A percentile compares a stretch with the other conserved stretches of the same genome.
These are phyloP conservation scores for Chloris gayana DNA, from an alignment of 176 grass and related monocot species.

Conservation along the genomic window DNA sequence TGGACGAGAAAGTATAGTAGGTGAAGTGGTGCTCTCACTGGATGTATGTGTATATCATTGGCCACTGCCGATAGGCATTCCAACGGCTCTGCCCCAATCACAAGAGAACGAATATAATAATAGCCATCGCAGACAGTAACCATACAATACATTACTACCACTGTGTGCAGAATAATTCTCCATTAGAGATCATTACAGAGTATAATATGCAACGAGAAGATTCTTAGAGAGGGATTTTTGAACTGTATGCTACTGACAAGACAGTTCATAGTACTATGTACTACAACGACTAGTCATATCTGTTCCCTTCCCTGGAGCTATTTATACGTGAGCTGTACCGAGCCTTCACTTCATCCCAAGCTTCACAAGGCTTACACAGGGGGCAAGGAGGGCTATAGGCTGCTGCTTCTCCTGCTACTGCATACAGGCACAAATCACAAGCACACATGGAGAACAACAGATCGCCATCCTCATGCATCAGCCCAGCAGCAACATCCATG, in stretches of 20 bases:
- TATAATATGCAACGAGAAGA: slow-evolving; percentile 37
- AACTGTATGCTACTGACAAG: slow-evolving; percentile 34
- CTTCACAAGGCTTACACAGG: neutral
- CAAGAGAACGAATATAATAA: neutral
- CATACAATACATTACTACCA: neutral
- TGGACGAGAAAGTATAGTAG: slow-evolving; percentile 15
- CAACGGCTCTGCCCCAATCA: slow-evolving; percentile 27
- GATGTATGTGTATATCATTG: neutral
- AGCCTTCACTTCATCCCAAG: neutral
- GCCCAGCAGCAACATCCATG: slow-evolving; percentile 24
- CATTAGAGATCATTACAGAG: slow-evolving; percentile 3
- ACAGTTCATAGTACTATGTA: slow-evolving; percentile 46
- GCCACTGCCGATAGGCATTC: neutral
- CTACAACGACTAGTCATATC: neutral
- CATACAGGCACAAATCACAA: neutral
- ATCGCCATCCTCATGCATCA: slow-evolving; percentile 43
- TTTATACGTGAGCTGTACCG: slow-evolving; percentile 34
- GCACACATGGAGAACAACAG: slow-evolving; percentile 43
- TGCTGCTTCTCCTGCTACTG: neutral
- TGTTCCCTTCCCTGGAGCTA: slow-evolving; percentile 27
- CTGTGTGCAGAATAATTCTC: neutral
- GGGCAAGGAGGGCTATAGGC: neutral
- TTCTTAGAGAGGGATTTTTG: slow-evolving; percentile 28
- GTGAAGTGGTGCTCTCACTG: slow-evolving; percentile 38
- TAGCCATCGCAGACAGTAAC: neutral